Base-by-base conservation (phyloP, 129 eudicot genomes). In the Oenanthe sinensis region DNA sequence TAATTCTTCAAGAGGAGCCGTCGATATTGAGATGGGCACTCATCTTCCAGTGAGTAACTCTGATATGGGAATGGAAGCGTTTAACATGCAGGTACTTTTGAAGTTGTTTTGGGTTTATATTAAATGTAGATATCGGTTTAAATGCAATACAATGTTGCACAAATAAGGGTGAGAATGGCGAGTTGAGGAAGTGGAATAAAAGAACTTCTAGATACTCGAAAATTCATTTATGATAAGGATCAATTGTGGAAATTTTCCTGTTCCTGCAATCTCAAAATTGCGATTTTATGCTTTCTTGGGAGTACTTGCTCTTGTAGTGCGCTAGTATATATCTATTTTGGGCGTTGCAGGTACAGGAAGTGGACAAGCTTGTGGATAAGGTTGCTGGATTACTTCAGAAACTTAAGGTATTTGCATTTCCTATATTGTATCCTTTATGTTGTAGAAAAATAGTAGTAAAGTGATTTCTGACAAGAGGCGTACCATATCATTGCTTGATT, bases 281-380 rank as follows among this genome's bases (percentile, higher is more conserved):
- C 68, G 15, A 24, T 60, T 60, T 67, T 14, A 30, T 67, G 42
- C 43, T 8, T 65, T 67, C 9, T 30, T 67, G 43, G 22, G 39
- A 7, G 30, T 55, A 54, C 68, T 12, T 44, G 16, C 33, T 60
- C 9, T 42, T 62, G 20, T 58, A n/a, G 9, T 71, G n/a, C 28
- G 17, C 47, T 17, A 37, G 1, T 44, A 12, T 46, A 1, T 14
- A 28, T 55, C 45, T 55, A 10, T 63, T 75, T 46, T 43, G 48
- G 37, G 79, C 24, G 15, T 43, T 77, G 71, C 79, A 91, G 97
- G 86, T 91, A 83, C 92, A 91, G 81, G 97, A 91, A 71, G 85
- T 87, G 33, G 94, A 91, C 77, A 89, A 86, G 50, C 94, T 87
- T 78, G 94, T 91, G 54, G 97, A 89, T 65, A 91, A 91, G 84